Percentiles rank a stretch among this genome's conserved stretches.
Evolutionary conservation across 2,329 filamentous ascomycete genomes (phyloP).

Genomic region (Fusarium sp.): DNA sequence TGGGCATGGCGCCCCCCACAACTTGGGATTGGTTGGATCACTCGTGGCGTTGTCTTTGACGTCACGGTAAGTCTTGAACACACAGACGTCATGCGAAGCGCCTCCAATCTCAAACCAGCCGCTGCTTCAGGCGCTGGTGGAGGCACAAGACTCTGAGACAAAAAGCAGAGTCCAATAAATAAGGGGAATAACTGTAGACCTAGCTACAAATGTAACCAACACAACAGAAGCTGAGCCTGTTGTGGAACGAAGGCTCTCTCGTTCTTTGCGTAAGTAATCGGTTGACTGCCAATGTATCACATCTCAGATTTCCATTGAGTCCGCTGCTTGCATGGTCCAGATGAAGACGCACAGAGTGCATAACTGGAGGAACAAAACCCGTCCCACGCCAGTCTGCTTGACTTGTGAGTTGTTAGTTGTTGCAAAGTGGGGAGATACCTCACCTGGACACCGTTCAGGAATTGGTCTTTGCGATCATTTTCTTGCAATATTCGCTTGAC

Average conservation of each 20-base stretch:
- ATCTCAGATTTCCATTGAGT: constrained; percentile 1
- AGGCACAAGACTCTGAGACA: constrained; percentile 31
- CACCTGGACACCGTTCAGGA: neutral
- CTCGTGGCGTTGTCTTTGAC: constrained; percentile 46
- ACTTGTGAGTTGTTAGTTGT: constrained; percentile 2
- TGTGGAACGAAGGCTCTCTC: constrained; percentile 5
- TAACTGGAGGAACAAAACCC: neutral
- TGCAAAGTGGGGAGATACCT: constrained; percentile 7
- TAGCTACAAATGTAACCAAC: neutral
- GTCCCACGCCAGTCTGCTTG: neutral
- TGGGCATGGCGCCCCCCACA: constrained; percentile 33
- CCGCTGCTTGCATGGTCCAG: constrained; percentile 2
- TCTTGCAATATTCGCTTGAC: neutral
- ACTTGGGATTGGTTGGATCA: constrained; percentile 46
- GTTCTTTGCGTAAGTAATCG: neutral
- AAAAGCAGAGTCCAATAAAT: constrained; percentile 5
- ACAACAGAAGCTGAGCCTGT: constrained; percentile 23
- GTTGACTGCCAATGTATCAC: neutral
- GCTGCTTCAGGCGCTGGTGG: constrained; percentile 38
- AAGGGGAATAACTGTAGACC: neutral
- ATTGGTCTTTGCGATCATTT: neutral
- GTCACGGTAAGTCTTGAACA: constrained; percentile 35
- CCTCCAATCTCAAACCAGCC: constrained; percentile 30
- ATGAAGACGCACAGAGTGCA: neutral
- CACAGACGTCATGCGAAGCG: constrained; percentile 42